Conservation (phyloP, 176 grass and related monocot genomes). For the Carex pumila region DNA sequence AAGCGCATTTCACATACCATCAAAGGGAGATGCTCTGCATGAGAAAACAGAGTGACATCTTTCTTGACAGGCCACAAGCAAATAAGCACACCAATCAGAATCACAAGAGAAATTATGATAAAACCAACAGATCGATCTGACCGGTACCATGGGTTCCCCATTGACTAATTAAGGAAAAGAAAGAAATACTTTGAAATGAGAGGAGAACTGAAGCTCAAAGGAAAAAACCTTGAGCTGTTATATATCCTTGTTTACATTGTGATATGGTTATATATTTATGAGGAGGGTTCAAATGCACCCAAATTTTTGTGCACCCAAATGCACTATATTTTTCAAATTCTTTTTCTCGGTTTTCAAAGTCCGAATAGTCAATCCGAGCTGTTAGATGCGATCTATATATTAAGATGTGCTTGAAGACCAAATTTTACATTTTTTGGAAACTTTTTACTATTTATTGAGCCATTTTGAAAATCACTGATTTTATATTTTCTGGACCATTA, state of each 20-base stretch:
- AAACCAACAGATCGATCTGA: slow-evolving; percentile 9
- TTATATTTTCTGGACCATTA: too few relatives aligned
- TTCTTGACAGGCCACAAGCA: slow-evolving; percentile 13
- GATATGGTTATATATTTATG: neutral
- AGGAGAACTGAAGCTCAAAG: neutral
- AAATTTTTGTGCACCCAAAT: too few relatives aligned
- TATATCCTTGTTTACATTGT: neutral
- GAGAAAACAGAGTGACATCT: slow-evolving; percentile 6
- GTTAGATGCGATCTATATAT: too few relatives aligned
- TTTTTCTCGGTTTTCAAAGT: too few relatives aligned
- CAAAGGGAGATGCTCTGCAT: slow-evolving; percentile 6
- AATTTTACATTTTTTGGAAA: too few relatives aligned
- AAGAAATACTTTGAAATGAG: neutral
- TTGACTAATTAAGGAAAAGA: neutral
- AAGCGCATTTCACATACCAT: neutral
- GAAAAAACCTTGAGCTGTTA: neutral
- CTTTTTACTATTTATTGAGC: too few relatives aligned
- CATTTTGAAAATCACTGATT: too few relatives aligned
- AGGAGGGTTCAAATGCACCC: too few relatives aligned
- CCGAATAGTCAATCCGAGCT: too few relatives aligned
- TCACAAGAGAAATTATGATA: neutral
- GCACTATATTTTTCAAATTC: too few relatives aligned
- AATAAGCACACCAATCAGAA: neutral
- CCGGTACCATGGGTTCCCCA: slow-evolving; percentile 1
- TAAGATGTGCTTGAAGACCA: too few relatives aligned